These are phyloP conservation scores for Marsdenia floribunda DNA, from an alignment of 257 asterid species.

Conservation along the genomic window DNA sequence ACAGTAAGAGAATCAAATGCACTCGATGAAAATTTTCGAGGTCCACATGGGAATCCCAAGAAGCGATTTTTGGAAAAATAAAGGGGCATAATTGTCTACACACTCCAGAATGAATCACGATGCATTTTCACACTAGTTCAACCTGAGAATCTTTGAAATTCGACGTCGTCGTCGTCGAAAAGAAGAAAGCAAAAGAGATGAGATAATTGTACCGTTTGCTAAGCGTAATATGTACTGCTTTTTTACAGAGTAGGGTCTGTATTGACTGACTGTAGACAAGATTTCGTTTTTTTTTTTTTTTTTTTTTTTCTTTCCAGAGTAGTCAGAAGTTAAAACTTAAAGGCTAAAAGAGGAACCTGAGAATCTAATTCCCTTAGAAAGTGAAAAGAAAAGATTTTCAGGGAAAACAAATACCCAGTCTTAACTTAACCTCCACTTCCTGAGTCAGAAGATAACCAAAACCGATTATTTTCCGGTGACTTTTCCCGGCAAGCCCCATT, in stretches of 20 bases:
- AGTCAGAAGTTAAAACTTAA: background rate
- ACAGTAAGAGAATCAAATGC: constrained; percentile 9
- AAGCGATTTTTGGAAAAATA: constrained; percentile 9
- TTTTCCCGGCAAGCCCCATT: constrained; percentile 11
- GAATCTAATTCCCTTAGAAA: background rate
- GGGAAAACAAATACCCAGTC: background rate
- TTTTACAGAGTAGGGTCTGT: background rate
- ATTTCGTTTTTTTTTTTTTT: background rate
- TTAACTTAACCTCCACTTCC: constrained; percentile 14
- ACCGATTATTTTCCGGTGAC: background rate
- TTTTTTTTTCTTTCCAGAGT: background rate
- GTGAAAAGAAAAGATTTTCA: background rate
- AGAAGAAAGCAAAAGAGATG: constrained; percentile 9
- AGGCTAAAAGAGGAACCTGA: constrained; percentile 5
- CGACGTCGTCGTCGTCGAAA: constrained; percentile 13
- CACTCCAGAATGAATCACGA: constrained; percentile 1
- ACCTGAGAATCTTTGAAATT: constrained; percentile 17
- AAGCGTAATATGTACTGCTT: background rate
- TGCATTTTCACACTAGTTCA: background rate
- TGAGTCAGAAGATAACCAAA: constrained; percentile 1
- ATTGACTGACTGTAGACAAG: background rate
- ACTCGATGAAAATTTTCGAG: constrained; percentile 14
- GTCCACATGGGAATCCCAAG: constrained; percentile 20
- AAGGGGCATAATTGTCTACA: constrained; percentile 19
- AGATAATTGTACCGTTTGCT: background rate